Percentiles rank a stretch among this genome's conserved stretches.
Evolutionary conservation across 1,139 yeast species (phyloP).

Genomic region (Nakaseomyces delphensis): DNA sequence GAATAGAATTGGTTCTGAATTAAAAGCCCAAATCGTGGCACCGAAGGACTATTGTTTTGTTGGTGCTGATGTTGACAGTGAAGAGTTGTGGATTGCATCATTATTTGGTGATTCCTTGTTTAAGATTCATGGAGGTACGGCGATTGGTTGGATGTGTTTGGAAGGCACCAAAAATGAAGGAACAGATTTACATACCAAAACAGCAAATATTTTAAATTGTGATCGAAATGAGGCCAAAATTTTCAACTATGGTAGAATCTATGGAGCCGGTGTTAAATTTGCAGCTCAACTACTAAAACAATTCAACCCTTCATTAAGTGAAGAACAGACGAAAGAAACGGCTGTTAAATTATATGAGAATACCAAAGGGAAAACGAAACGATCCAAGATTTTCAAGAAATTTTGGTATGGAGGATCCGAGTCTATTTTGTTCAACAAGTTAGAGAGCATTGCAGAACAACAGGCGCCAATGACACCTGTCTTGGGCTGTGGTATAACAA

Average conservation of each 20-base stretch:
- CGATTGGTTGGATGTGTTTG: constrained; percentile 97
- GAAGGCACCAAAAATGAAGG: constrained; percentile 90
- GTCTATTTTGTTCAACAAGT: constrained; percentile 77
- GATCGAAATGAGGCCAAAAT: constrained; percentile 88
- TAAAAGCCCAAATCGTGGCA: constrained; percentile 77
- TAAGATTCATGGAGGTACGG: constrained; percentile 88
- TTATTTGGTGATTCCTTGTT: constrained; percentile 87
- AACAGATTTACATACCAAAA: constrained; percentile 91
- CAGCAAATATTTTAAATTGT: constrained; percentile 83
- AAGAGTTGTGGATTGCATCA: constrained; percentile 97
- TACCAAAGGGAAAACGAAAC: constrained; percentile 62
- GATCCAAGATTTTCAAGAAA: constrained; percentile 32
- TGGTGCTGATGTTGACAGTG: constrained; percentile 98
- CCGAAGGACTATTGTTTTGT: constrained; percentile 88
- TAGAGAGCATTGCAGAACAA: constrained; percentile 81
- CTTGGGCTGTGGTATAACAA: constrained; percentile 86
- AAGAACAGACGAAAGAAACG: constrained; percentile 54
- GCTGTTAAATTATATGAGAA: constrained; percentile 65
- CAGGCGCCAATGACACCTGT: constrained; percentile 86
- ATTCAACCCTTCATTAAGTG: constrained; percentile 66
- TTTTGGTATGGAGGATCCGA: constrained; percentile 92
- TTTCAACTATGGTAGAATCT: constrained; percentile 93
- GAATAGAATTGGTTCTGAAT: constrained; percentile 82
- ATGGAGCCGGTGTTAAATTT: constrained; percentile 93
- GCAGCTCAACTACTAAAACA: constrained; percentile 75